Evolutionary conservation across 495 filamentous ascomycete genomes (phyloP), one percentile per base, ranked within the genome.

Genomic region (Aspergillus steynii): DNA sequence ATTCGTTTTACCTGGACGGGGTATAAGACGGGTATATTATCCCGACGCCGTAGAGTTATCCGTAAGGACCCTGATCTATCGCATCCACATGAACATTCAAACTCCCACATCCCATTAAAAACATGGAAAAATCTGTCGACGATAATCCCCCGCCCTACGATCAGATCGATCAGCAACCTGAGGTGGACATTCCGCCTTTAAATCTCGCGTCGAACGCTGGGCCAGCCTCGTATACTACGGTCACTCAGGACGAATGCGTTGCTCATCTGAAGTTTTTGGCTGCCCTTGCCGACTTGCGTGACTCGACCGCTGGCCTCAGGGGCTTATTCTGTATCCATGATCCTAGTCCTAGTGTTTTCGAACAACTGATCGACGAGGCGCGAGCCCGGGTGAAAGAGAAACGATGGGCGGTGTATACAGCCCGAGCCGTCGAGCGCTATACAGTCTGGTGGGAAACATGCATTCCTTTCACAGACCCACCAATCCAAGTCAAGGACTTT

Each of bases 181-280:
- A 8, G 14, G 47, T 57, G 8, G 47, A 49, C 8, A 45, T 71
- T 6, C 66, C 71, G 27, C 46, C 52, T 26, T 53, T 70, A 5
- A 53, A 65, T 52, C 59, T 74, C 5, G 6, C 50, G 29, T 37
- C 53, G n/a, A 50, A 56, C 29, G 54, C 64, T 10, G 69, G 67
- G 3, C 57, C 60, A 25, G 20, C 60, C 48, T 53, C 32, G 7
- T 46, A 51, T 47, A 62, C 64, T 6, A 70, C 69, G 5, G 65
- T 74, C 42, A 77, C 72, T 9, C 54, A 59, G 12, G 72, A 79
- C 53, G 70, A 84, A 50, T 92, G 88, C 65, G 80, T 92, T 10
- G 88, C 85, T 7, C 92, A 96, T 71, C 80, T 96, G 5, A 92
- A 90, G 72, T 76, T 96, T 8, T 82, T 96, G 9, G 84, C 86